phyloP scores from a whole-genome alignment of 23 red algal species.

The Chondrus crispus region DNA sequence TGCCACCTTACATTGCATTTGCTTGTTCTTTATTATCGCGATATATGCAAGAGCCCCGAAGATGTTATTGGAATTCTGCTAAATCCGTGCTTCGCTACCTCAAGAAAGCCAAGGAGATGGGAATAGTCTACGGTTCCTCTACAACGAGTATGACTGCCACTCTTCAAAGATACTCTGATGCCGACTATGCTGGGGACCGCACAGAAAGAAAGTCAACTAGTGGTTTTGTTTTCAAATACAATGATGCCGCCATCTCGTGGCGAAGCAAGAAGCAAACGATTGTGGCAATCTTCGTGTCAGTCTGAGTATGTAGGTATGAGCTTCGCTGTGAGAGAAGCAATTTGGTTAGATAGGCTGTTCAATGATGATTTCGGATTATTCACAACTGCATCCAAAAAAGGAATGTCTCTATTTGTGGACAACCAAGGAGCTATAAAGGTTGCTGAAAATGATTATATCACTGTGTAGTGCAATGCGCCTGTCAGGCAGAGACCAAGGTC shows the following conservation, averaged over 20 bases:
- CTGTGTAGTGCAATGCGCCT: background rate
- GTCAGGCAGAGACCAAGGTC: no score
- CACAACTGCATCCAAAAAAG: background rate
- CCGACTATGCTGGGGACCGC: background rate
- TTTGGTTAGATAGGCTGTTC: conserved; percentile 3
- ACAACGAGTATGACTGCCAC: background rate
- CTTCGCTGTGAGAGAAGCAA: conserved; percentile 24
- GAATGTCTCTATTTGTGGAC: background rate
- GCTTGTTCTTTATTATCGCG: background rate
- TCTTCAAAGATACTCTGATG: background rate
- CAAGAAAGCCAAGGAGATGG: background rate
- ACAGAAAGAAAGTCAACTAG: conserved; percentile 18
- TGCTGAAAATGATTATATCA: background rate
- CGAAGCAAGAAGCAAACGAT: conserved; percentile 15
- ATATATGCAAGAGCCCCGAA: conserved; percentile 18
- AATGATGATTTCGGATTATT: background rate
- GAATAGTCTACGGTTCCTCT: background rate
- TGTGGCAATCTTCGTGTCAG: conserved; percentile 23
- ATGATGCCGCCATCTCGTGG: background rate
- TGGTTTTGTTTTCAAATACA: conserved; percentile 17
- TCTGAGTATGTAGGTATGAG: conserved; percentile 1
- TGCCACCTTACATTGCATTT: conserved; percentile 40
- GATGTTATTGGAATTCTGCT: conserved; percentile 20
- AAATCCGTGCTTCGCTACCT: conserved; percentile 41
- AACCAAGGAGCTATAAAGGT: background rate